A percentile compares a stretch with the other conserved stretches of the same genome.
phyloP scores from a whole-genome alignment of 2,329 filamentous ascomycete species.

The Verticillium nonalfalfae region DNA sequence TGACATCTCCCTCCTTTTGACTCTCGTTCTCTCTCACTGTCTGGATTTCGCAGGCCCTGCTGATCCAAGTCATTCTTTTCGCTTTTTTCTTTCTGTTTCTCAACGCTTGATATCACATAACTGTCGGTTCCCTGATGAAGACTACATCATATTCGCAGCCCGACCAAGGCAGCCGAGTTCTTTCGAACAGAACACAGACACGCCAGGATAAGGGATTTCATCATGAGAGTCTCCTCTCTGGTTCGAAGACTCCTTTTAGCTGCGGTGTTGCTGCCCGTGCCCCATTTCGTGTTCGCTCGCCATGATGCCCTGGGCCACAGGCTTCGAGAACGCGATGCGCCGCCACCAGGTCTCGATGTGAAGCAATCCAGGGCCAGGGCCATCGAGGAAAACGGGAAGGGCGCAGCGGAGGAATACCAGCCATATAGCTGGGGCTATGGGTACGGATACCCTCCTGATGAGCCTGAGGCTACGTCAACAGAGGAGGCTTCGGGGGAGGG shows the following conservation, averaged over 20 bases:
- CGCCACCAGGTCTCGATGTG: not conserved
- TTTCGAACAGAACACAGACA: not conserved
- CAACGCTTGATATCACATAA: no score
- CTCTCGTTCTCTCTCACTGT: no score
- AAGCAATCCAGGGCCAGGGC: not conserved
- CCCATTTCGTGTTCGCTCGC: slow-evolving; percentile 7
- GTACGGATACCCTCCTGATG: slow-evolving; percentile 2
- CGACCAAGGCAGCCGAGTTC: no score
- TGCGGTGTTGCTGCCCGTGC: slow-evolving; percentile 17
- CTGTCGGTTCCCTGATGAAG: no score
- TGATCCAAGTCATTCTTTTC: no score
- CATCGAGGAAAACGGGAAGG: not conserved
- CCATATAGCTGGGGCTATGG: slow-evolving; percentile 10
- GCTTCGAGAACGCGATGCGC: not conserved
- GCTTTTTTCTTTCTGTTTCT: no score
- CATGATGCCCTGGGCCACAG: not conserved
- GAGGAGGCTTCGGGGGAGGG: slow-evolving; percentile 1
- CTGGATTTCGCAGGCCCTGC: no score
- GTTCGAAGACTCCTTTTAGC: slow-evolving; percentile 25
- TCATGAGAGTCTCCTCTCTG: slow-evolving; percentile 29
- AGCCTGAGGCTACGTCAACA: slow-evolving; percentile 4
- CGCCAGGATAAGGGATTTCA: not conserved
- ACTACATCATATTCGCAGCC: no score
- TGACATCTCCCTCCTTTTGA: no score
- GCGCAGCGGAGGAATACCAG: not conserved